Evolutionary conservation across 331 rosid genomes (phyloP).

Genomic region (Quercus phellos): DNA sequence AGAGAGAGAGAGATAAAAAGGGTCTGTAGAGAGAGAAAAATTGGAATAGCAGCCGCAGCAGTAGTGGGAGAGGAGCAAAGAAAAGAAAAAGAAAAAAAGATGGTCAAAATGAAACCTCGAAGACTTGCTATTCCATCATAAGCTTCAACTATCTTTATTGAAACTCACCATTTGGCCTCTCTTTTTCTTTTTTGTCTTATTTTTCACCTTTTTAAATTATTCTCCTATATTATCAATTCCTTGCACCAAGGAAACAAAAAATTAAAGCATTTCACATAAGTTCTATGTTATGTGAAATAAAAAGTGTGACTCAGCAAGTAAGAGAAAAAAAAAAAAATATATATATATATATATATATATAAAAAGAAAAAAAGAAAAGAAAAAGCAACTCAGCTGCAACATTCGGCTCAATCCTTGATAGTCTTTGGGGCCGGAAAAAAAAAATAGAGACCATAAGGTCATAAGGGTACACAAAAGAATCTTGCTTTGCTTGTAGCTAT

Average conservation of each 20-base stretch:
- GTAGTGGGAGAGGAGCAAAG: conserved; percentile 37
- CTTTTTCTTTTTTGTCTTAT: conserved; percentile 27
- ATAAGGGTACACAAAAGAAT: too few relatives aligned
- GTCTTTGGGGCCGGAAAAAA: too few relatives aligned
- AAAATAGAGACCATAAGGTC: too few relatives aligned
- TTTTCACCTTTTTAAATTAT: conserved; percentile 17
- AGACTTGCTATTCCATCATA: conserved; percentile 68
- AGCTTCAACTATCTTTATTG: conserved; percentile 69
- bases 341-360: too few relatives aligned
- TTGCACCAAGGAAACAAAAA: neutral
- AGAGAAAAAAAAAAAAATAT: too few relatives aligned
- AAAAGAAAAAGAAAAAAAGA: conserved; percentile 39
- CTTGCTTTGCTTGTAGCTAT: too few relatives aligned
- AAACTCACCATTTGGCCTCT: conserved; percentile 71
- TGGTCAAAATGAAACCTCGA: conserved; percentile 84
- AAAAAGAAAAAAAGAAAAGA: too few relatives aligned
- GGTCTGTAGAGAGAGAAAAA: neutral
- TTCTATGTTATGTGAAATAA: neutral
- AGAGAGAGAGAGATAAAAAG: conserved; percentile 21
- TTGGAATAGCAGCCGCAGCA: conserved; percentile 50
- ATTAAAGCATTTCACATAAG: too few relatives aligned
- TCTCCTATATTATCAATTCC: neutral
- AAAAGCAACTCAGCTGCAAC: too few relatives aligned
- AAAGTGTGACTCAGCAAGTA: too few relatives aligned
- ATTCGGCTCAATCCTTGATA: too few relatives aligned